Evolutionary conservation across 164 flowering plant species (phyloP).

Genomic region (Magnolia sinica): DNA sequence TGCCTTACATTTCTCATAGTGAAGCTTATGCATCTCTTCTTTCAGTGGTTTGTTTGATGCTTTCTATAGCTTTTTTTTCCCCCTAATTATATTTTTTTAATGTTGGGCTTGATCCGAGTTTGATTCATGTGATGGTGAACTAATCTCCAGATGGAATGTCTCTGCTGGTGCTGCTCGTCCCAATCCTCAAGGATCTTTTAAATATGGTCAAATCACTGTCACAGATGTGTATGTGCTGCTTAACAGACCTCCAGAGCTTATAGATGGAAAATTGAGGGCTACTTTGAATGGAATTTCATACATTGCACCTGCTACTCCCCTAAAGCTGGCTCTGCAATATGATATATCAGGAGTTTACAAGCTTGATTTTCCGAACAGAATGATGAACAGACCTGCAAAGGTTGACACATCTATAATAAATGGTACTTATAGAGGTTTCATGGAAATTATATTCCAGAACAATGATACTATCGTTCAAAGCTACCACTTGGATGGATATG

Average conservation of each 20-base stretch:
- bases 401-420: slow-evolving; percentile 84
- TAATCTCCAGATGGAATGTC: slow-evolving; percentile 67
- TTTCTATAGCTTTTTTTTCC: slow-evolving; percentile 8
- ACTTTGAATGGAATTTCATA: slow-evolving; percentile 86
- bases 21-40: not conserved
- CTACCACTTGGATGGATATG: slow-evolving; percentile 93
- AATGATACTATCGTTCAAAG: slow-evolving; percentile 70
- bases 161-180: slow-evolving; percentile 98
- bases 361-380: slow-evolving; percentile 76
- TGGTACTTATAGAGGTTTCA: slow-evolving; percentile 78
- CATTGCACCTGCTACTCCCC: slow-evolving; percentile 74
- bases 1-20: not conserved
- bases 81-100: not conserved
- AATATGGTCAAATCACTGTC: slow-evolving; percentile 77
- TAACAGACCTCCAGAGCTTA: slow-evolving; percentile 71
- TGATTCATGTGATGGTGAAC: slow-evolving; percentile 8
- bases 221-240: slow-evolving; percentile 77
- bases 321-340: slow-evolving; percentile 78
- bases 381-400: slow-evolving; percentile 76
- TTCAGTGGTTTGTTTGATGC: slow-evolving; percentile 1
- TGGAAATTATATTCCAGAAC: slow-evolving; percentile 87
- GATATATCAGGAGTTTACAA: slow-evolving; percentile 73
- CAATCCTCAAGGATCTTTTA: slow-evolving; percentile 95
- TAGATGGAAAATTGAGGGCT: slow-evolving; percentile 67
- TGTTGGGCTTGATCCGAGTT: not conserved